Conservation (phyloP, 1,139 yeast species). For the Geotrichum candidum region DNA sequence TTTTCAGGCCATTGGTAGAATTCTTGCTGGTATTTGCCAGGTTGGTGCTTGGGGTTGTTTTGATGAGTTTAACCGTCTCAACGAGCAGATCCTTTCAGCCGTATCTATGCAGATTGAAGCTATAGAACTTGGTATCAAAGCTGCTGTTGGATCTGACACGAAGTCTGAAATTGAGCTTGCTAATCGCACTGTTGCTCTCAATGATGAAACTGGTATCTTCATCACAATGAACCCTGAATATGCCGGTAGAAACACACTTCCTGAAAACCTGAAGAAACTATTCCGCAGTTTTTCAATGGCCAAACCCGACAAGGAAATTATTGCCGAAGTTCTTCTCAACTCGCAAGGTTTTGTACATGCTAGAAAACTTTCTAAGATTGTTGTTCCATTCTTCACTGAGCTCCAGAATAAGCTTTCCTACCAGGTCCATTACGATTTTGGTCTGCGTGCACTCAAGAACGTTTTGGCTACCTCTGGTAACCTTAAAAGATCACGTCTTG, state of each 20-base stretch:
- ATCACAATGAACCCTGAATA: constrained; percentile 92
- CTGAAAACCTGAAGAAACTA: constrained; percentile 77
- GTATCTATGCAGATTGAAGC: constrained; percentile 75
- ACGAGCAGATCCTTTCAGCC: constrained; percentile 68
- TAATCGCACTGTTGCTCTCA: constrained; percentile 42
- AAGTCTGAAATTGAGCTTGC: constrained; percentile 42
- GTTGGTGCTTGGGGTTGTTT: constrained; percentile 96
- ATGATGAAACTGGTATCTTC: constrained; percentile 57
- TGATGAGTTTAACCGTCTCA: constrained; percentile 87
- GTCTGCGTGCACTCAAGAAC: constrained; percentile 71
- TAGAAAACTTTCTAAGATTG: constrained; percentile 39
- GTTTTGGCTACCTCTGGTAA: constrained; percentile 57
- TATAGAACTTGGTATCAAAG: constrained; percentile 45
- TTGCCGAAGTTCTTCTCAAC: constrained; percentile 65
- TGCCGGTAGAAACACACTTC: constrained; percentile 73
- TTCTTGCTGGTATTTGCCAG: constrained; percentile 74
- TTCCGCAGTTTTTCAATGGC: constrained; percentile 75
- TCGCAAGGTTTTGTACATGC: constrained; percentile 66
- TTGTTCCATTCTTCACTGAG: constrained; percentile 53
- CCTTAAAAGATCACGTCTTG: constrained; percentile 34
- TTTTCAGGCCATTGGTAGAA: constrained; percentile 70
- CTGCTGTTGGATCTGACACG: constrained; percentile 12
- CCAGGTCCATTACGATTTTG: constrained; percentile 86
- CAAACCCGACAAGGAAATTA: constrained; percentile 61
- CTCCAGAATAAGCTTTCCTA: constrained; percentile 40